A percentile compares a stretch with the other conserved stretches of the same genome.
Conservation (phyloP, 1,284 basidiomycete species). For the Boletus smithii region DNA sequence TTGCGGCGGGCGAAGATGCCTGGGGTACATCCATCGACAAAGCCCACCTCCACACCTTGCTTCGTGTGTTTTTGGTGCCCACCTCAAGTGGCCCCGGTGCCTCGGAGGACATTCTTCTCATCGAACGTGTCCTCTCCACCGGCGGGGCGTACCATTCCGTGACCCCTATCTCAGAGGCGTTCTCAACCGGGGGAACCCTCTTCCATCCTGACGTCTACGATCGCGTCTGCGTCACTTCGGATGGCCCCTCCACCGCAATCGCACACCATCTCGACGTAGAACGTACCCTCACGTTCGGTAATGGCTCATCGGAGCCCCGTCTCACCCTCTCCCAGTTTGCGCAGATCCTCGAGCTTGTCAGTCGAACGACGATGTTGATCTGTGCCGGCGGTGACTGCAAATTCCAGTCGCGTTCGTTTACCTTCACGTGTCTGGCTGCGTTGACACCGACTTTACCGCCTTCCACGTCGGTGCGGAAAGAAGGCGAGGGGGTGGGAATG, state of each 20-base stretch:
- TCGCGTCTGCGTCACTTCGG: not conserved
- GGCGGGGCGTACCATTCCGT: slow-evolving; percentile 6
- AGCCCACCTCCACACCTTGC: slow-evolving; percentile 8
- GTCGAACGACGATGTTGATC: slow-evolving; percentile 2
- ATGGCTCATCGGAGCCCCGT: not conserved
- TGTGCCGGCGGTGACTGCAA: slow-evolving; percentile 11
- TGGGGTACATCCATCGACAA: not conserved
- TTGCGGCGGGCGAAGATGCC: not conserved
- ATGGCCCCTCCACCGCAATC: not conserved
- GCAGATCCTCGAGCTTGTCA: slow-evolving; percentile 12
- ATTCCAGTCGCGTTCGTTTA: slow-evolving; percentile 14
- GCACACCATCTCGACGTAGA: slow-evolving; percentile 1
- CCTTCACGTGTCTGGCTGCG: slow-evolving; percentile 15
- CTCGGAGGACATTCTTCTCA: slow-evolving; percentile 3
- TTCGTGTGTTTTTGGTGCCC: slow-evolving; percentile 3
- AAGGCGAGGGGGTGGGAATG: too few species aligned
- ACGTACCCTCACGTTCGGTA: not conserved
- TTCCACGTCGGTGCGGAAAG: not conserved
- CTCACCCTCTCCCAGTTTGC: slow-evolving; percentile 11
- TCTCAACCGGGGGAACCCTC: not conserved
- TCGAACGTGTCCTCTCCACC: slow-evolving; percentile 16
- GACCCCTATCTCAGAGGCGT: slow-evolving; percentile 1
- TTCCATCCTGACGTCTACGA: slow-evolving; percentile 12
- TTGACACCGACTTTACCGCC: slow-evolving; percentile 9
- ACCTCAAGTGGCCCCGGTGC: rapidly evolving